These are phyloP conservation scores for Fusarium odoratissimum DNA, from an alignment of 2,329 filamentous ascomycete genomes.

Conservation along the genomic window DNA sequence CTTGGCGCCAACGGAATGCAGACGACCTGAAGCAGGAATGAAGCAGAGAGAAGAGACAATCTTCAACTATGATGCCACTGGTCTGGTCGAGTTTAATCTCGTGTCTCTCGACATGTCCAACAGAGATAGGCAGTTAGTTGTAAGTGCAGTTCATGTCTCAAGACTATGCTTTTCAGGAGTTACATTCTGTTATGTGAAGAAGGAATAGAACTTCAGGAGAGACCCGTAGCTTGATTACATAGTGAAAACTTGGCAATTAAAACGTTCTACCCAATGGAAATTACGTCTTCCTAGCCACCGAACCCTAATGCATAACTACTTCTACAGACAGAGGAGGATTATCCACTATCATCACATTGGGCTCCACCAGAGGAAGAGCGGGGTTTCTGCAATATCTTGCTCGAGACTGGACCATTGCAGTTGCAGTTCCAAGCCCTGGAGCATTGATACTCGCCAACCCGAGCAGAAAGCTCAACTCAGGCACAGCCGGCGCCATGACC, in stretches of 20 bases:
- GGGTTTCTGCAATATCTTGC: slow-evolving; percentile 3
- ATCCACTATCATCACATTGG: background rate
- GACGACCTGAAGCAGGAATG: accelerated
- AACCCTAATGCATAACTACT: background rate
- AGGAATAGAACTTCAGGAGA: too few species aligned
- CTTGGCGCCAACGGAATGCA: too few species aligned
- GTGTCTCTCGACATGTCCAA: too few species aligned
- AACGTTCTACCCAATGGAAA: background rate
- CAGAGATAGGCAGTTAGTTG: background rate
- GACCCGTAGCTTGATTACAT: background rate
- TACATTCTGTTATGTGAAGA: background rate
- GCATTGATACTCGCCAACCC: background rate
- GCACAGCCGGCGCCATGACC: background rate
- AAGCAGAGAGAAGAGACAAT: accelerated
- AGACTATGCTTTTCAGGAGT: too few species aligned
- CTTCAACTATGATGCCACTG: accelerated
- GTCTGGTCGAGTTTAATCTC: accelerated
- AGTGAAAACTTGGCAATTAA: too few species aligned
- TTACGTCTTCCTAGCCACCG: background rate
- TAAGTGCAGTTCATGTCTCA: too few species aligned
- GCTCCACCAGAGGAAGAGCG: background rate
- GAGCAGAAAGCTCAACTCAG: background rate
- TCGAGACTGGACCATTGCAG: background rate
- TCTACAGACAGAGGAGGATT: background rate
- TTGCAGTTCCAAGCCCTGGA: background rate